A percentile compares a stretch with the other conserved stretches of the same genome.
phyloP scores from a whole-genome alignment of 768 basidiomycete species.

The Tephrocybe sp. region DNA sequence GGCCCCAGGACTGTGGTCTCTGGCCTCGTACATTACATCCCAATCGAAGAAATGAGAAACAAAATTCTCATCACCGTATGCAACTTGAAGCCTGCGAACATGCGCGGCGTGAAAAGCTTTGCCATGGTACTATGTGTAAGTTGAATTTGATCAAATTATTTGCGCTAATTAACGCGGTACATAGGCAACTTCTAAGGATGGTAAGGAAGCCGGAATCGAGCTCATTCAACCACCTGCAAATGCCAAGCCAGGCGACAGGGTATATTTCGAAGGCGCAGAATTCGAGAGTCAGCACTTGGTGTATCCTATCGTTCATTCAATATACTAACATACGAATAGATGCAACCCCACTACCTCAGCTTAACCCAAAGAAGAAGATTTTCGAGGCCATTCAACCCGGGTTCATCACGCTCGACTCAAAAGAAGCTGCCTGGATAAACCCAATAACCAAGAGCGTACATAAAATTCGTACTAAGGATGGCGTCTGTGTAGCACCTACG shows the following conservation, averaged over 20 bases:
- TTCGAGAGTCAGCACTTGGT: slow-evolving; percentile 61
- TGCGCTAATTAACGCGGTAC: neutral
- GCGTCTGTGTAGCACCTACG: slow-evolving; percentile 75
- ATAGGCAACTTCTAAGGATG: slow-evolving; percentile 83
- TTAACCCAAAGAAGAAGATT: slow-evolving; percentile 99
- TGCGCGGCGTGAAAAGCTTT: slow-evolving; percentile 97
- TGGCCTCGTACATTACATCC: slow-evolving; percentile 93
- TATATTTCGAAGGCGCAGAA: slow-evolving; percentile 92
- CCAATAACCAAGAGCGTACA: slow-evolving; percentile 75
- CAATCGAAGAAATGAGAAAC: slow-evolving; percentile 89
- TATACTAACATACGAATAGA: slow-evolving; percentile 31
- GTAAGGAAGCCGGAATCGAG: slow-evolving; percentile 88
- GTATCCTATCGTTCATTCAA: neutral
- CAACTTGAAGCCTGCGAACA: slow-evolving; percentile 92
- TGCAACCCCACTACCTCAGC: slow-evolving; percentile 68
- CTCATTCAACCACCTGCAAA: slow-evolving; percentile 84
- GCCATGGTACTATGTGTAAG: slow-evolving; percentile 95
- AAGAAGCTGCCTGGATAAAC: slow-evolving; percentile 92
- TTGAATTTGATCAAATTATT: neutral
- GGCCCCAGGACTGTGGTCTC: slow-evolving; percentile 97
- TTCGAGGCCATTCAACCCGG: slow-evolving; percentile 96
- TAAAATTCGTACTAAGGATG: slow-evolving; percentile 82
- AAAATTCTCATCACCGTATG: slow-evolving; percentile 83
- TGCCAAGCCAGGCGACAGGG: slow-evolving; percentile 85
- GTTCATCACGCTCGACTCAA: slow-evolving; percentile 84